Evolutionary conservation across 1,284 basidiomycete species (phyloP).

Genomic region (Clitocybe nebularis): DNA sequence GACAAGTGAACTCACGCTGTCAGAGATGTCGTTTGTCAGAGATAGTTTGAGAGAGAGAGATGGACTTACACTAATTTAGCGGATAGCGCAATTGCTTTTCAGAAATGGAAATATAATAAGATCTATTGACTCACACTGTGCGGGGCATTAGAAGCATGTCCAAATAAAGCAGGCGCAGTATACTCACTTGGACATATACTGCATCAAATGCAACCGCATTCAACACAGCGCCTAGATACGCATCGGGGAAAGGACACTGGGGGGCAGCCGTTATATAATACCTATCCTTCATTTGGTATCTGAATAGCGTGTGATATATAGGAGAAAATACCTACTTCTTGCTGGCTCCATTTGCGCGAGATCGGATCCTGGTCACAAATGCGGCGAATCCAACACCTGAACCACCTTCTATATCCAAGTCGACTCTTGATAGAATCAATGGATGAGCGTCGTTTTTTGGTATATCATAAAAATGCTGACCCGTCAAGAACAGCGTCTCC

Average conservation of each 20-base stretch:
- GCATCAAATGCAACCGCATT: conserved; percentile 57
- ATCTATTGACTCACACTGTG: conserved; percentile 17
- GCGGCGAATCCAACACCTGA: conserved; percentile 44
- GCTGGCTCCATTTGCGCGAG: conserved; percentile 41
- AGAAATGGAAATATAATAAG: too few relatives aligned
- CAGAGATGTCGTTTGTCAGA: background rate
- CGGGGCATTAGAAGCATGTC: background rate
- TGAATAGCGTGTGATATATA: background rate
- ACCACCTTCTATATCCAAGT: conserved; percentile 67
- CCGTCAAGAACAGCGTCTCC: conserved; percentile 63
- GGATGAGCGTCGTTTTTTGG: background rate
- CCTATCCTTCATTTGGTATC: conserved; percentile 24
- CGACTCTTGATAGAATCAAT: conserved; percentile 53
- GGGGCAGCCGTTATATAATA: conserved; percentile 64
- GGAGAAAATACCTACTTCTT: conserved; percentile 39
- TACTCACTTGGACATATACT: conserved; percentile 50
- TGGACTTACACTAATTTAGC: conserved; percentile 16
- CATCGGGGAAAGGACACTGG: conserved; percentile 67
- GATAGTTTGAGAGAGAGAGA: background rate
- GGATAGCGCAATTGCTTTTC: too few relatives aligned
- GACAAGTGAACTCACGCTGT: conserved; percentile 5
- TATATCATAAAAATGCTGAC: too few relatives aligned
- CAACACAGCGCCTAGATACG: conserved; percentile 48
- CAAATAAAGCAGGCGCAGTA: background rate
- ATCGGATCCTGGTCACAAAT: conserved; percentile 51